A percentile compares a stretch with the other conserved stretches of the same genome.
phyloP scores from a whole-genome alignment of 208 protist species.

The Wallacemonas sp. region DNA sequence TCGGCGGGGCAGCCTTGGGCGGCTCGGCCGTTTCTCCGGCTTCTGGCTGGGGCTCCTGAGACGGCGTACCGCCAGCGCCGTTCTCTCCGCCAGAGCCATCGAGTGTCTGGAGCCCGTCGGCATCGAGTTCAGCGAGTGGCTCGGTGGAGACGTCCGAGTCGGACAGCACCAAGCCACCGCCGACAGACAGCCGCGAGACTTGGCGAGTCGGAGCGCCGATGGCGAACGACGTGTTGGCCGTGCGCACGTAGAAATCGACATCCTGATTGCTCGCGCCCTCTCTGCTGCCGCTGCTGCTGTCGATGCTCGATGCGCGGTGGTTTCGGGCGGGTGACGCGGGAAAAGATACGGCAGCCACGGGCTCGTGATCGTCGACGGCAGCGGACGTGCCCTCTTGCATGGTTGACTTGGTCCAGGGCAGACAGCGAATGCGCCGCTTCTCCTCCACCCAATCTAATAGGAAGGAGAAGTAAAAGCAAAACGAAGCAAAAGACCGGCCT shows the following conservation, averaged over 20 bases:
- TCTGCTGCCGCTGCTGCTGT: too few relatives aligned
- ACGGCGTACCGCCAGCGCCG: too few relatives aligned
- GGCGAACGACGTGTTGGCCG: background rate
- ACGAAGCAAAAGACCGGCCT: too few relatives aligned
- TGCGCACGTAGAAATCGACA: slow-evolving; percentile 8
- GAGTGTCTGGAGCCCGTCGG: background rate
- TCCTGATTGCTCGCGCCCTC: slow-evolving; percentile 3
- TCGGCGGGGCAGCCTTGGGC: slow-evolving; percentile 10
- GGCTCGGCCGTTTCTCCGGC: background rate
- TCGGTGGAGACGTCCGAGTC: slow-evolving; percentile 24
- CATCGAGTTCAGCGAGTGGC: slow-evolving; percentile 5
- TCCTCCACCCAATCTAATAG: too few relatives aligned
- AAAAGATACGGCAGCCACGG: too few relatives aligned
- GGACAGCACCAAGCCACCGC: slow-evolving; percentile 28
- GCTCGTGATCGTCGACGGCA: background rate
- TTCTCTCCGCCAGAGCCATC: slow-evolving; percentile 1
- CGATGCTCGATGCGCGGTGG: too few relatives aligned
- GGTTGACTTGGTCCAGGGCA: too few relatives aligned
- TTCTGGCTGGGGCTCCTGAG: too few relatives aligned
- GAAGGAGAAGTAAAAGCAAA: too few relatives aligned
- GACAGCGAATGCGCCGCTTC: too few relatives aligned
- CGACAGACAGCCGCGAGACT: slow-evolving; percentile 26
- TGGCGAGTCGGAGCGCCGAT: background rate
- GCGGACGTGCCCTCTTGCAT: too few relatives aligned
- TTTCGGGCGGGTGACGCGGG: too few relatives aligned